Evolutionary conservation across 805 yeast species (phyloP), one percentile per base, ranked within the genome.

Genomic region (Candida koratica): DNA sequence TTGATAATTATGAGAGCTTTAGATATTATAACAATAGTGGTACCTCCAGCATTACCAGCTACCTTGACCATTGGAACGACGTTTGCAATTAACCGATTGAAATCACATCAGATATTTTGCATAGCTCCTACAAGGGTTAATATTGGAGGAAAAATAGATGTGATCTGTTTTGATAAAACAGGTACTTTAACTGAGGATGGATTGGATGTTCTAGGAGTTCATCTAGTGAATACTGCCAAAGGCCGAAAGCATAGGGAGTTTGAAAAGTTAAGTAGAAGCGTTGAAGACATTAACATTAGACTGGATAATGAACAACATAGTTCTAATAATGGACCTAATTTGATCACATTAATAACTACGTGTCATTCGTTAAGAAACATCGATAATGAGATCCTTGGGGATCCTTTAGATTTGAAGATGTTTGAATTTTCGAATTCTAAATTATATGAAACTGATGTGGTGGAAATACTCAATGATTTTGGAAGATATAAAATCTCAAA

Each of bases 101-200:
- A 86, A 43, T 45, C 47, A 23, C 61, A 71, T 41, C 66, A 74
- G 26, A 80, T 94, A 1, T 93, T 81, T 49, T 93, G 98, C 58
- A 90, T 90, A 38, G 79, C 96, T 2, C 98, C 99, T 2, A 85
- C 93, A 1, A 73, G 96, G 42, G 93, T 94, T 31, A 93, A 93
- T 53, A 81, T 93, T n/a, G 96, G 96, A 23, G 98, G 98, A 7
- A 88, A 93, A 49, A 55, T 93, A 17, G 97, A 90, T 53, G 77
- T 85, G 3, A 69, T 87, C 53, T 88, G 96, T 51, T 93, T 93
- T 58, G 99, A 93, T 63, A 93, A 93, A 55, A 93, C 99, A 0
- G 99, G 99, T 3, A 93, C 99, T 0, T 66, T 93, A 44, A 93
- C 99, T 0, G 97, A 93, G 52, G 98, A 93, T 55, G 97, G 97